Conservation (phyloP, 306 rosid species). For the Sesbania bispinosa region DNA sequence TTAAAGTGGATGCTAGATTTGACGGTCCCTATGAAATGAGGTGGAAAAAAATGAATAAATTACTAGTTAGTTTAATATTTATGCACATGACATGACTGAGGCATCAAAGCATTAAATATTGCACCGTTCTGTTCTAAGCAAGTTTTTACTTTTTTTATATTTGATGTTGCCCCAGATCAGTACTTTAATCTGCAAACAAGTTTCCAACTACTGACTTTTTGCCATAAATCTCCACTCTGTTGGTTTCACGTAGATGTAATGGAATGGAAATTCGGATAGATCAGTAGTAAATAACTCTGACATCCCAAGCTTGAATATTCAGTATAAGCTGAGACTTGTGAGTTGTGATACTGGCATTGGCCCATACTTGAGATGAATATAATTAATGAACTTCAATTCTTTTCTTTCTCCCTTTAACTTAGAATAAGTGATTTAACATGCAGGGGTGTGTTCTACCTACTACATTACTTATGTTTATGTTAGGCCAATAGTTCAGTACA, state of each 20-base stretch:
- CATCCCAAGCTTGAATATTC: constrained; percentile 4
- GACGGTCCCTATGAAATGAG: not conserved
- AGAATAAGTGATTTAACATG: not conserved
- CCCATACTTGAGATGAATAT: not conserved
- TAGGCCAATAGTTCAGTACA: not conserved
- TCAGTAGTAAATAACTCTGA: constrained; percentile 17
- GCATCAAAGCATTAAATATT: constrained; percentile 29
- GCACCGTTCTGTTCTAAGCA: constrained; percentile 11
- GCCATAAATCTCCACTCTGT: constrained; percentile 4
- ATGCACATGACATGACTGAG: not conserved
- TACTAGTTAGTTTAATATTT: not conserved
- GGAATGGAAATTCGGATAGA: not conserved
- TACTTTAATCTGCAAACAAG: constrained; percentile 24
- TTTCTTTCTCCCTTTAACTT: not conserved
- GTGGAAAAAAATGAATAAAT: not conserved
- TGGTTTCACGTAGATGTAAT: not conserved
- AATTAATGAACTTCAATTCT: not conserved
- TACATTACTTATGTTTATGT: not conserved
- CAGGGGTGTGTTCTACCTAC: not conserved
- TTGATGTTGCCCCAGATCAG: not conserved
- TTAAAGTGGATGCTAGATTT: not conserved
- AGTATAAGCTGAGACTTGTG: not conserved
- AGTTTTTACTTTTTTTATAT: not conserved
- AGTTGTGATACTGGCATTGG: not conserved
- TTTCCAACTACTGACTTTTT: constrained; percentile 23